Evolutionary conservation across 2,329 filamentous ascomycete species (phyloP).

Genomic region (Phoma sp.): DNA sequence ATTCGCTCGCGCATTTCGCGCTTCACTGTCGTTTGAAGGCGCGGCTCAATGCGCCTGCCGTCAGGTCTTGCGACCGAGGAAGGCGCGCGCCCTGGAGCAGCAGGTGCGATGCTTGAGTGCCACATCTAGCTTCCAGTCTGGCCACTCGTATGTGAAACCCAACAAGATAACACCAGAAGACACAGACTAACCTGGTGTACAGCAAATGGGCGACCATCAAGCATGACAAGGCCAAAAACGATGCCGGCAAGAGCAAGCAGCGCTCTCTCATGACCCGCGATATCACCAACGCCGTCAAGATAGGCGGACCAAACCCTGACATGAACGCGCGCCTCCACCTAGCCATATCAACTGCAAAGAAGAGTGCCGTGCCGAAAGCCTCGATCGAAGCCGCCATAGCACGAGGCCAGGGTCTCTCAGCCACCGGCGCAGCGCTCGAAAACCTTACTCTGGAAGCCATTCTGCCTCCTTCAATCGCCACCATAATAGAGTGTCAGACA

Average conservation of each 20-base stretch:
- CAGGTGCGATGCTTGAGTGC: slow-evolving; percentile 38
- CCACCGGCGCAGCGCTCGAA: slow-evolving; percentile 78
- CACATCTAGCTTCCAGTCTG: slow-evolving; percentile 37
- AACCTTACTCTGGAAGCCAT: slow-evolving; percentile 79
- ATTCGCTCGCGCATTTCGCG: slow-evolving; percentile 27
- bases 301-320: slow-evolving; percentile 76
- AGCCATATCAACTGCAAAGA: slow-evolving; percentile 78
- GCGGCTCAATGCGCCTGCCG: slow-evolving; percentile 29
- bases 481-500: slow-evolving; percentile 85
- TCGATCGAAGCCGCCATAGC: slow-evolving; percentile 86
- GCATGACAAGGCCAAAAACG: slow-evolving; percentile 89
- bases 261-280: slow-evolving; percentile 73
- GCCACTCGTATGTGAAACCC: slow-evolving; percentile 22
- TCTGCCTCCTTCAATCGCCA: slow-evolving; percentile 72
- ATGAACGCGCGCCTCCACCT: slow-evolving; percentile 78
- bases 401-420: slow-evolving; percentile 83
- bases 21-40: slow-evolving; percentile 17
- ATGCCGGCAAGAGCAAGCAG: slow-evolving; percentile 77
- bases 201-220: slow-evolving; percentile 96
- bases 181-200: background rate
- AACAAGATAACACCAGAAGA: background rate
- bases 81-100: slow-evolving; percentile 23
- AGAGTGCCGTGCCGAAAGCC: slow-evolving; percentile 82
- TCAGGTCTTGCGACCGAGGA: slow-evolving; percentile 14
- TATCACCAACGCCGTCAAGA: slow-evolving; percentile 75